phyloP scores from a whole-genome alignment of 2,329 filamentous ascomycete species.

The Pestalotiopsis sp. region DNA sequence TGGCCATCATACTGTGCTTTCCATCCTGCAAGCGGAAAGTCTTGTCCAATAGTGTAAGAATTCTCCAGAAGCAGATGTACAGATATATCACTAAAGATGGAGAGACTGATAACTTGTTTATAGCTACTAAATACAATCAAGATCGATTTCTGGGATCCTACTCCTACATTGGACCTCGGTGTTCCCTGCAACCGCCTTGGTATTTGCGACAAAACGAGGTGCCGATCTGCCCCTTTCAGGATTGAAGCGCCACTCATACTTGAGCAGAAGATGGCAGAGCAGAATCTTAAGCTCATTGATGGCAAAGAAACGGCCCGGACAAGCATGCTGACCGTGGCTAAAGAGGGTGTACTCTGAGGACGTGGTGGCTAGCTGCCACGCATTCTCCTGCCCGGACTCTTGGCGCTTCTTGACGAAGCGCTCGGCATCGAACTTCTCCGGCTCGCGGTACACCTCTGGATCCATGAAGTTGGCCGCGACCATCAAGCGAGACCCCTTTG shows the following conservation, averaged over 20 bases:
- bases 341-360: constrained; percentile 32
- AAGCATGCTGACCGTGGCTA: constrained; percentile 41
- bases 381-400: constrained; percentile 29
- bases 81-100: not conserved
- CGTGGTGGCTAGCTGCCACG: constrained; percentile 38
- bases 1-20: not conserved
- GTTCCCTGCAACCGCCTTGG: not conserved
- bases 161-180: not conserved
- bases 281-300: constrained; percentile 35
- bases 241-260: constrained; percentile 33
- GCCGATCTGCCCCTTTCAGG: constrained; percentile 15
- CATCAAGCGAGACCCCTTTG: constrained; percentile 26
- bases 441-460: constrained; percentile 25
- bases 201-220: not conserved
- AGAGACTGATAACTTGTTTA: not conserved
- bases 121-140: not conserved
- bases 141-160: not conserved
- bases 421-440: constrained; percentile 29
- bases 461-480: constrained; percentile 29
- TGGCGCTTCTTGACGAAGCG: constrained; percentile 30
- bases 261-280: constrained; percentile 28
- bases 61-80: not conserved
- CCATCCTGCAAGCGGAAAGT: not conserved
- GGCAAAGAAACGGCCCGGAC: constrained; percentile 32
- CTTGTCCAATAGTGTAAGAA: not conserved